phyloP scores from a whole-genome alignment of 2,329 filamentous ascomycete genomes.

The Aureobasidium pullulans region DNA sequence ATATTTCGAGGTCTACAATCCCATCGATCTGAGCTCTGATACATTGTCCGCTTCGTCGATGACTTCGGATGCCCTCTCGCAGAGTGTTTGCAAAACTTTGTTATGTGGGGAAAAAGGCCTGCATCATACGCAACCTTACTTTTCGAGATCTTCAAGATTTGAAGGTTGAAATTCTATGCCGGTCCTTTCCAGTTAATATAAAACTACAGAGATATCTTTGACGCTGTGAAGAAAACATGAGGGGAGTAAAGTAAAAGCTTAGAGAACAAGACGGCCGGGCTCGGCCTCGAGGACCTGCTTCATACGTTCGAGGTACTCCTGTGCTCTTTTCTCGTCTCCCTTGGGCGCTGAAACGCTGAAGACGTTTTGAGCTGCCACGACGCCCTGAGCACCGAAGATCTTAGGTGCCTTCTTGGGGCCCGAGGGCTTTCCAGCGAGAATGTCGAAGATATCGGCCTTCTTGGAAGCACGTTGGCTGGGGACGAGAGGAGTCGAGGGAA shows the following conservation, averaged over 20 bases:
- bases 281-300: constrained; percentile 77
- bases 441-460: constrained; percentile 72
- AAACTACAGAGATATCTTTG: constrained; percentile 13
- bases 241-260: constrained; percentile 15
- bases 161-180: neutral
- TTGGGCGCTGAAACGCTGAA: constrained; percentile 75
- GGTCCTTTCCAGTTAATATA: constrained; percentile 7
- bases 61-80: too few species aligned
- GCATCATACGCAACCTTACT: too few species aligned
- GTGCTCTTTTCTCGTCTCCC: constrained; percentile 73
- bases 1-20: too few species aligned
- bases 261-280: constrained; percentile 64
- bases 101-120: too few species aligned
- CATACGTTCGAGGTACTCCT: constrained; percentile 75
- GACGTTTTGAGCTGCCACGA: constrained; percentile 55
- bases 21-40: too few species aligned
- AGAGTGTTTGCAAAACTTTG: too few species aligned
- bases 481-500: constrained; percentile 40
- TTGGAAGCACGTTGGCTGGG: constrained; percentile 26
- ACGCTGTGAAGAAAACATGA: constrained; percentile 7
- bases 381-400: constrained; percentile 22
- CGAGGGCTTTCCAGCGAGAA: constrained; percentile 49
- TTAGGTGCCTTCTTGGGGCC: constrained; percentile 25
- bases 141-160: neutral
- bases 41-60: too few species aligned